Percentiles rank a stretch among this genome's conserved stretches.
phyloP scores from a whole-genome alignment of 129 eudicot species.

The Helichrysum umbraculigerum region DNA sequence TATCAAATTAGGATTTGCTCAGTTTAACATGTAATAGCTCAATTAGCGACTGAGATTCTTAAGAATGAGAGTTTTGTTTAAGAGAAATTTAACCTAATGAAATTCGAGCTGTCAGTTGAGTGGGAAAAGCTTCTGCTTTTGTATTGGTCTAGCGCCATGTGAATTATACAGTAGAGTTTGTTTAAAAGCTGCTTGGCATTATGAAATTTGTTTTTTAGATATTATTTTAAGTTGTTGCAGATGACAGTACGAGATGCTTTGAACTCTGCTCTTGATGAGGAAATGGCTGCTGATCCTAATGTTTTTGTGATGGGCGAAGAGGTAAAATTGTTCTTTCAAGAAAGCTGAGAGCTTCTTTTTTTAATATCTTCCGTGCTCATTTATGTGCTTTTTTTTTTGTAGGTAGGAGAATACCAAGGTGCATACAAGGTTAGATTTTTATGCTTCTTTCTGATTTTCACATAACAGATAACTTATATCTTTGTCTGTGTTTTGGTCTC shows the following conservation, averaged over 20 bases:
- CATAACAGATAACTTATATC: background rate
- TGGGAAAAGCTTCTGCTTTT: background rate
- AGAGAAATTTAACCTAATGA: background rate
- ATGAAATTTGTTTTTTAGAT: background rate
- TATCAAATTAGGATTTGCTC: background rate
- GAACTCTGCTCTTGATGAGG: conserved; percentile 95
- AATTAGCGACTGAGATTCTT: background rate
- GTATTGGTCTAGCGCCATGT: background rate
- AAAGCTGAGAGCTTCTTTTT: too few relatives aligned
- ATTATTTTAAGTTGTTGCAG: conserved; percentile 32
- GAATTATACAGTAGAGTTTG: background rate
- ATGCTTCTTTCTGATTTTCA: background rate
- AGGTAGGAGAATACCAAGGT: conserved; percentile 94
- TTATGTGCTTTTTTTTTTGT: background rate
- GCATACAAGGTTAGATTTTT: conserved; percentile 72
- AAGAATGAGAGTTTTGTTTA: background rate
- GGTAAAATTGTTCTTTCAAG: conserved; percentile 35
- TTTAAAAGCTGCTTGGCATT: background rate
- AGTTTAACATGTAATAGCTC: background rate
- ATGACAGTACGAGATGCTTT: conserved; percentile 95
- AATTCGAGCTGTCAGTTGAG: background rate
- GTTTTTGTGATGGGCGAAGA: conserved; percentile 97
- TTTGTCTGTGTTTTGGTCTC: conserved; percentile 12
- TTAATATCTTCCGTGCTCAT: background rate
- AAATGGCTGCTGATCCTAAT: conserved; percentile 94